phyloP scores from a whole-genome alignment of 2,329 filamentous ascomycete genomes.

The Daldinia sp. region DNA sequence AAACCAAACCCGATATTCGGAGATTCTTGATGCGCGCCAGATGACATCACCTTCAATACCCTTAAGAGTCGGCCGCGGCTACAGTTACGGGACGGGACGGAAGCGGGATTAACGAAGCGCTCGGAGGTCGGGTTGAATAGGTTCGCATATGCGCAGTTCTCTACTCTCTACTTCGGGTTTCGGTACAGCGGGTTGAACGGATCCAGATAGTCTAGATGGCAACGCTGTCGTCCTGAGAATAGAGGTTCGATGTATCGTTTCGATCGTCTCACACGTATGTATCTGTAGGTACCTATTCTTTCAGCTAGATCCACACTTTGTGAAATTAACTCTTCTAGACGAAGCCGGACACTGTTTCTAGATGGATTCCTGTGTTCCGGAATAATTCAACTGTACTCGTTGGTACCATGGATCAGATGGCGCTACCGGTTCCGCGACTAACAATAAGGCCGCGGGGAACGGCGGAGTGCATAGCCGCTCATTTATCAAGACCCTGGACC shows the following conservation, averaged over 20 bases:
- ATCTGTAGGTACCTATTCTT: not conserved
- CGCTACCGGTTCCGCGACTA: constrained; percentile 15
- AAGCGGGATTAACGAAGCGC: constrained; percentile 3
- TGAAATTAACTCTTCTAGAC: constrained; percentile 11
- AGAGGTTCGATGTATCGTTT: not conserved
- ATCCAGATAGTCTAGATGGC: not conserved
- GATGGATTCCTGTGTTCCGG: constrained; percentile 11
- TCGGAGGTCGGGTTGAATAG: not conserved
- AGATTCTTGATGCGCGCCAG: constrained; percentile 9
- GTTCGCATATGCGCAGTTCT: not conserved
- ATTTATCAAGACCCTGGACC: constrained; percentile 20
- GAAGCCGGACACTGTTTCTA: not conserved
- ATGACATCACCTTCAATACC: constrained; percentile 14
- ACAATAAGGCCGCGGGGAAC: constrained; percentile 36
- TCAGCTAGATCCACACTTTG: not conserved
- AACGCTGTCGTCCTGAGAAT: not conserved
- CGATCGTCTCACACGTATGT: not conserved
- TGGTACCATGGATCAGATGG: constrained; percentile 11
- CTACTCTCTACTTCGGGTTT: constrained; percentile 8
- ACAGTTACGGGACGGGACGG: constrained; percentile 11
- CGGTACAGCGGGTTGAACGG: constrained; percentile 3
- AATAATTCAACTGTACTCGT: constrained; percentile 20
- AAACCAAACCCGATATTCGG: constrained; percentile 2
- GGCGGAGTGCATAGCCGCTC: constrained; percentile 34
- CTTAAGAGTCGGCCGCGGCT: not conserved